Conservation (phyloP, 2,329 filamentous ascomycete genomes). For the Alternaria brassicicola region DNA sequence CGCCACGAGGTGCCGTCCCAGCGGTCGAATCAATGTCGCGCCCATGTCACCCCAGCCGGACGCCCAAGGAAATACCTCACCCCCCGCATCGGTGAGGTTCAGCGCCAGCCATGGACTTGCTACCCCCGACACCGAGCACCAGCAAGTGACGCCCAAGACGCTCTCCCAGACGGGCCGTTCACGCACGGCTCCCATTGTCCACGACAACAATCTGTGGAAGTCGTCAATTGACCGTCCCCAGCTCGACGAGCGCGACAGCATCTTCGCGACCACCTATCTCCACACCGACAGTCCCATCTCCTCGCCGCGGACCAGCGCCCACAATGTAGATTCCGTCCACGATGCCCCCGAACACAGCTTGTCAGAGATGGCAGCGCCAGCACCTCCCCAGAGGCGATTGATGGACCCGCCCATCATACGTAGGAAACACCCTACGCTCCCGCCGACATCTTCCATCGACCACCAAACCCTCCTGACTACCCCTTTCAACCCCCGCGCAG, state of each 20-base stretch:
- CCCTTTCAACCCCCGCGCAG: conserved; percentile 39
- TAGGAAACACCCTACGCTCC: conserved; percentile 37
- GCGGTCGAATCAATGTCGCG: conserved; percentile 51
- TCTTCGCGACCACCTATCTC: conserved; percentile 67
- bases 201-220: conserved; percentile 44
- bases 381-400: conserved; percentile 40
- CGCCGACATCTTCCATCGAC: conserved; percentile 34
- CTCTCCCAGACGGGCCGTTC: conserved; percentile 49
- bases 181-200: conserved; percentile 45
- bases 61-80: conserved; percentile 49
- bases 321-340: conserved; percentile 24
- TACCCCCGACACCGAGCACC: conserved; percentile 22
- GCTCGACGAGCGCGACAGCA: conserved; percentile 67
- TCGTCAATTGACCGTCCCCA: conserved; percentile 54
- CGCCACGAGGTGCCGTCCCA: conserved; percentile 38
- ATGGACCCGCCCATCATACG: conserved; percentile 41
- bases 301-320: conserved; percentile 44
- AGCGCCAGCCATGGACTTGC: conserved; percentile 33
- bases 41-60: conserved; percentile 51
- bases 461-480: conserved; percentile 41
- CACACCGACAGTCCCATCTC: conserved; percentile 56
- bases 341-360: conserved; percentile 36
- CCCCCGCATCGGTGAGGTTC: conserved; percentile 50
- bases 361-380: conserved; percentile 40
- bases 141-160: conserved; percentile 39